Evolutionary conservation across 169 alveolate species (phyloP), one percentile per base, ranked within the genome.

Genomic region (Sarcocystis neurona): DNA sequence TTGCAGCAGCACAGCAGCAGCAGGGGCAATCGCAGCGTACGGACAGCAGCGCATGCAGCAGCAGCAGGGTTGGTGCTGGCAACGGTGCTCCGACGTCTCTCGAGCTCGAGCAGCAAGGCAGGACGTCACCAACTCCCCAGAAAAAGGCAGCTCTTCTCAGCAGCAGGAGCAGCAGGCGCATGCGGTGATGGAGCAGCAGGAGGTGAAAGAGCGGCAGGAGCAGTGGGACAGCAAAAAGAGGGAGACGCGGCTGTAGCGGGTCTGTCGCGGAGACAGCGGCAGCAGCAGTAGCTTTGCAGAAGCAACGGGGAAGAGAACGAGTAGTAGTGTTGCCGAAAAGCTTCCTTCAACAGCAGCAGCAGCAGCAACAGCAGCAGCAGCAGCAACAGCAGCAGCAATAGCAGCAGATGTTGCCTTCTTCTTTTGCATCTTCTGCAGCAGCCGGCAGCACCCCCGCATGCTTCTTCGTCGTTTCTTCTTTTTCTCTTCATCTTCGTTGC

Each of bases 331-430:
- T n/a, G n/a, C n/a, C n/a, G n/a, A n/a, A n/a, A n/a, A n/a, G n/a
- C n/a, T n/a, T n/a, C n/a, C 75, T 23, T 6, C 75, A 63, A 27
- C 10, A 63, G 75, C 75, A 63, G 75, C 75, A 63, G 75, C 75
- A 15, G 75, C 75, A 27, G 39, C 39, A 63, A 63, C 32, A 5
- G 30, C 10, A 63, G 75, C 75, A 63, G 75, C 75, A 63, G 32
- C 75, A 63, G 32, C 75, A 63, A 27, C 32, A 8, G 30, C 75
- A 63, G 32, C 75, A 63, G 75, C 75, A 63, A 63, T 5, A 63
- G 75, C 15, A 63, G 32, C 75, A 27, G 10, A 20, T 20, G 20
- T 53, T 20, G 63, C 18, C 43, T 48, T 3, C 79, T 10, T 34
- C 53, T 34, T 8, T 34, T 8, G 53, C 39, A 10, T 70, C 48